Evolutionary conservation across 2,329 filamentous ascomycete genomes (phyloP).

Genomic region (Sarocladium brachiariae): DNA sequence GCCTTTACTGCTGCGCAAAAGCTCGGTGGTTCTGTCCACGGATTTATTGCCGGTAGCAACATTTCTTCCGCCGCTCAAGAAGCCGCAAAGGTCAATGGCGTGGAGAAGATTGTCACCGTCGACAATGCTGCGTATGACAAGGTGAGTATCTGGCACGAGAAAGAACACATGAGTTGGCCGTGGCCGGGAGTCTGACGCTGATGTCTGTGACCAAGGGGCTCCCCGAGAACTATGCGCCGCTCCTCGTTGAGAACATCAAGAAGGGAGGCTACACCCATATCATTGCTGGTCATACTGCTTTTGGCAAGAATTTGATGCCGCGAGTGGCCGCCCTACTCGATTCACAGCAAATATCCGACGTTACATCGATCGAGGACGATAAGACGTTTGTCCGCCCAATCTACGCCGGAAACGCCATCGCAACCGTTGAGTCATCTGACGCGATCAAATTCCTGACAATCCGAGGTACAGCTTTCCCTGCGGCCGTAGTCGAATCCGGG

Average conservation of each 20-base stretch:
- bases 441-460: slow-evolving; percentile 84
- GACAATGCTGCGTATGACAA: slow-evolving; percentile 90
- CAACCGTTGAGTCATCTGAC: slow-evolving; percentile 89
- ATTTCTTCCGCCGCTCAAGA: slow-evolving; percentile 71
- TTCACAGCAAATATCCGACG: slow-evolving; percentile 87
- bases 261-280: slow-evolving; percentile 91
- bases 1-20: slow-evolving; percentile 82
- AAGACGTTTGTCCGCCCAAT: slow-evolving; percentile 95
- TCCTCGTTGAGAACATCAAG: slow-evolving; percentile 94
- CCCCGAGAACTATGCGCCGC: slow-evolving; percentile 87
- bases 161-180: neutral
- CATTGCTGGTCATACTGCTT: slow-evolving; percentile 84
- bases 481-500: slow-evolving; percentile 63
- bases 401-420: slow-evolving; percentile 94
- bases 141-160: slow-evolving; percentile 42
- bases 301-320: slow-evolving; percentile 92
- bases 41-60: slow-evolving; percentile 76
- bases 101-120: slow-evolving; percentile 86
- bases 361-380: slow-evolving; percentile 78
- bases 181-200: neutral
- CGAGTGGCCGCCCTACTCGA: slow-evolving; percentile 88
- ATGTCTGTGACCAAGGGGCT: slow-evolving; percentile 51
- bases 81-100: slow-evolving; percentile 79
- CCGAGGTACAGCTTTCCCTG: slow-evolving; percentile 83
- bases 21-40: slow-evolving; percentile 78